These are phyloP conservation scores for Solanum bukasovii DNA, from an alignment of 257 asterid genomes.

Conservation along the genomic window DNA sequence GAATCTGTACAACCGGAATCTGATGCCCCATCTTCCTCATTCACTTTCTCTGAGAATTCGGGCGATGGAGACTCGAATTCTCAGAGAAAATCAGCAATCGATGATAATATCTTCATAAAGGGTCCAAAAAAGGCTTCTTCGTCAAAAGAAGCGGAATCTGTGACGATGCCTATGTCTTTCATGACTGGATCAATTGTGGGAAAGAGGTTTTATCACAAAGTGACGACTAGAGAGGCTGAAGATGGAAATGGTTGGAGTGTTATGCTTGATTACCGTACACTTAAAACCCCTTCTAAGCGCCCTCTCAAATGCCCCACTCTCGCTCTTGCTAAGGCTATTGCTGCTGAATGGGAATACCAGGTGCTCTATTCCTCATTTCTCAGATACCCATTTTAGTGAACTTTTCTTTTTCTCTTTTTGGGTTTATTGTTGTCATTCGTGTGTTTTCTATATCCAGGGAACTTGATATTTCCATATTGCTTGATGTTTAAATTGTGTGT, in stretches of 20 bases:
- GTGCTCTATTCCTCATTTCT: conserved; percentile 18
- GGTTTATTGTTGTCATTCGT: not conserved
- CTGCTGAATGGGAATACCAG: conserved; percentile 99
- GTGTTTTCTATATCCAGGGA: not conserved
- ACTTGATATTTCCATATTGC: not conserved
- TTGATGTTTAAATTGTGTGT: conserved; percentile 1
- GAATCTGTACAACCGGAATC: conserved; percentile 24
- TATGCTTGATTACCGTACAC: conserved; percentile 91
- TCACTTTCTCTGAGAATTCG: conserved; percentile 33
- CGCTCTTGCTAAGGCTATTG: conserved; percentile 84
- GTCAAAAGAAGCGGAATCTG: conserved; percentile 21
- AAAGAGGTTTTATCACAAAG: conserved; percentile 70
- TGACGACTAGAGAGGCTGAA: conserved; percentile 69
- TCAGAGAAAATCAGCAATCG: not conserved
- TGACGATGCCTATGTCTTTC: conserved; percentile 76
- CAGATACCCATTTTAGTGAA: not conserved
- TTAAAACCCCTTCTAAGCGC: conserved; percentile 72
- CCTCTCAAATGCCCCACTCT: conserved; percentile 77
- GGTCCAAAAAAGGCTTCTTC: conserved; percentile 25
- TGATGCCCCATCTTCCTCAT: conserved; percentile 25
- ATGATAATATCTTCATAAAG: conserved; percentile 35
- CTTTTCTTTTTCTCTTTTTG: not conserved
- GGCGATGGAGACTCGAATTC: conserved; percentile 2
- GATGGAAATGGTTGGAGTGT: conserved; percentile 92
- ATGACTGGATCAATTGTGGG: conserved; percentile 98